Conservation (phyloP, 2,329 filamentous ascomycete genomes). For the Fusarium setosum region DNA sequence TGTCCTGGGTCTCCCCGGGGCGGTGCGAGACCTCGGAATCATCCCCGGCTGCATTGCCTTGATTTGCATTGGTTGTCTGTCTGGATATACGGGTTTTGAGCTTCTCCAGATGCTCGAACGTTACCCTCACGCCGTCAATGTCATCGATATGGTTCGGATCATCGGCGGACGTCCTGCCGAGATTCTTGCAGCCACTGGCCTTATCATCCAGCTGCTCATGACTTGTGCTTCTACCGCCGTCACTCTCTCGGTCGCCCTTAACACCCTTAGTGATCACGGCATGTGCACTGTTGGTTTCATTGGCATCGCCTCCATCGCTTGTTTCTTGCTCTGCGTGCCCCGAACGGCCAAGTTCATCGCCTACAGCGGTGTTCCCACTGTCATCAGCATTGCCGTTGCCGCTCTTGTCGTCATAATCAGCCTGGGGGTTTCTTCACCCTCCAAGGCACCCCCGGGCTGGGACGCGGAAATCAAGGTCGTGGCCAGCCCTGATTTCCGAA, state of each 20-base stretch:
- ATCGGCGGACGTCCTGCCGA: conserved; percentile 44
- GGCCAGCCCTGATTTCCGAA: conserved; percentile 9
- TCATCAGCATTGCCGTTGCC: conserved; percentile 3
- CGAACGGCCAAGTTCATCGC: conserved; percentile 9
- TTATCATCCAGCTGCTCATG: conserved; percentile 8
- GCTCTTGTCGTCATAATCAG: conserved; percentile 13
- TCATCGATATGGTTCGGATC: conserved; percentile 73
- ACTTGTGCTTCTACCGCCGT: conserved; percentile 6
- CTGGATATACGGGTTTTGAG: conserved; percentile 62
- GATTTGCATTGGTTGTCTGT: conserved; percentile 69
- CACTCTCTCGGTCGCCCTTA: conserved; percentile 5
- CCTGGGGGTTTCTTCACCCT: background rate
- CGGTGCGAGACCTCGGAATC: conserved; percentile 73
- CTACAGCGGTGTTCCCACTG: background rate
- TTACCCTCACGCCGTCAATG: conserved; percentile 74
- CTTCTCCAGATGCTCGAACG: conserved; percentile 73
- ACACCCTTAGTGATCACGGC: background rate
- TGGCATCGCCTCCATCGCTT: background rate
- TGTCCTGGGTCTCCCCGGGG: conserved; percentile 75
- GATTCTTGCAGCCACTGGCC: background rate
- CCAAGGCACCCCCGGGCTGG: conserved; percentile 1
- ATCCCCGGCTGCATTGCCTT: conserved; percentile 75
- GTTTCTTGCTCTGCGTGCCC: background rate
- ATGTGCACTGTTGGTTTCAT: conserved; percentile 5
- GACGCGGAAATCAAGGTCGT: conserved; percentile 11